phyloP scores from a whole-genome alignment of 2,329 filamentous ascomycete genomes.

The Emmonsiellopsis sp. region DNA sequence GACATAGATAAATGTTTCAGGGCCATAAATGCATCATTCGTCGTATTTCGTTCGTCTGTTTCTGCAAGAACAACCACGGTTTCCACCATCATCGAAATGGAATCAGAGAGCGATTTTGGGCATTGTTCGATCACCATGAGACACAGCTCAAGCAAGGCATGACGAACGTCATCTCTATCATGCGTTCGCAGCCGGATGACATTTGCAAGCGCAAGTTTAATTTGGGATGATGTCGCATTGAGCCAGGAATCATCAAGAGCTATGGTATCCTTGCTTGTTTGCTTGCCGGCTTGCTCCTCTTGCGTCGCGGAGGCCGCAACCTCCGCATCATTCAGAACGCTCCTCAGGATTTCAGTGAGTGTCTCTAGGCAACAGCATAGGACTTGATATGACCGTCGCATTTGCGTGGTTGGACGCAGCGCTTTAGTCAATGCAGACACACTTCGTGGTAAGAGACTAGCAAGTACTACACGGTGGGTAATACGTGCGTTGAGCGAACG shows the following conservation, averaged over 20 bases:
- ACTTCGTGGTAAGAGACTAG: constrained; percentile 79
- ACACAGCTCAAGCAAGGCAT: constrained; percentile 62
- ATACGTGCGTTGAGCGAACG: constrained; percentile 54
- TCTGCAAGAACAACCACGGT: constrained; percentile 63
- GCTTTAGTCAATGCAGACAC: constrained; percentile 73
- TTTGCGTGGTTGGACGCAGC: constrained; percentile 58
- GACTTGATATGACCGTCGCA: constrained; percentile 53
- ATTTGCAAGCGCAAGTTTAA: constrained; percentile 72
- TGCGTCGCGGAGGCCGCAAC: constrained; percentile 14
- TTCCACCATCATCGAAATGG: constrained; percentile 65
- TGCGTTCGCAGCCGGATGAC: constrained; percentile 68
- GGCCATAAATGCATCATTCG: constrained; percentile 26
- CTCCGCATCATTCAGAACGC: constrained; percentile 39
- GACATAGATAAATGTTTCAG: constrained; percentile 55
- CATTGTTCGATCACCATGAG: constrained; percentile 71
- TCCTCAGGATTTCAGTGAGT: constrained; percentile 40
- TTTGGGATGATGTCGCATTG: constrained; percentile 66
- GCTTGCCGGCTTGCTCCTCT: constrained; percentile 13
- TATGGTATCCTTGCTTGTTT: constrained; percentile 26
- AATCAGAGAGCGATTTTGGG: constrained; percentile 60
- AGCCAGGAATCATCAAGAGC: constrained; percentile 57
- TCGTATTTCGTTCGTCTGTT: constrained; percentile 36
- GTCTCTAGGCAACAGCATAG: constrained; percentile 54
- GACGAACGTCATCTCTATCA: constrained; percentile 58
- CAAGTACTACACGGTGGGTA: constrained; percentile 63